Evolutionary conservation across 495 filamentous ascomycete genomes (phyloP).

Genomic region (Podospora fimiseda): DNA sequence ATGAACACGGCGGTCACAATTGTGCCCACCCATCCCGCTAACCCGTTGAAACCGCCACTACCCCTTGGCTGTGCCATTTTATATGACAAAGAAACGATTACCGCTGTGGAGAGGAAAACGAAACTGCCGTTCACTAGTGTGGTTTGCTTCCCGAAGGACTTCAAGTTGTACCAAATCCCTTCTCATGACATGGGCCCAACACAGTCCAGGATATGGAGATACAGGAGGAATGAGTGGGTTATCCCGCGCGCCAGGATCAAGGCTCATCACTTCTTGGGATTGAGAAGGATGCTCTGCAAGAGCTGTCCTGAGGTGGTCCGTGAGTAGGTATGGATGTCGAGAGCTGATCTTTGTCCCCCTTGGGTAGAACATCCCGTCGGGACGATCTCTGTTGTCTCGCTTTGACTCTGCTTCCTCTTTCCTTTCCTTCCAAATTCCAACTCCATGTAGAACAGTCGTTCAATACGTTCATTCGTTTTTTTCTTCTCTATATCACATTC

Average conservation of each 20-base stretch:
- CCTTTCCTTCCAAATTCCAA: neutral
- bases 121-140: neutral
- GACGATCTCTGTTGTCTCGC: constrained; percentile 1
- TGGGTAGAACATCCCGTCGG: neutral
- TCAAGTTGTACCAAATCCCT: neutral
- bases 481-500: neutral
- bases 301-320: neutral
- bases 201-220: neutral
- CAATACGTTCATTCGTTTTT: constrained; percentile 6
- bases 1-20: neutral
- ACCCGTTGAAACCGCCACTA: neutral
- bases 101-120: neutral
- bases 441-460: constrained; percentile 1
- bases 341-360: neutral
- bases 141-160: neutral
- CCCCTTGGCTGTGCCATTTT: neutral
- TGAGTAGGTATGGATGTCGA: neutral
- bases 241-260: constrained; percentile 3
- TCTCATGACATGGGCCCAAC: neutral
- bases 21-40: neutral
- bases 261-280: neutral
- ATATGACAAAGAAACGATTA: neutral
- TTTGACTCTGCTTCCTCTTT: constrained; percentile 1
- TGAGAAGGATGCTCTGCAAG: neutral
- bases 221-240: neutral